phyloP scores from a whole-genome alignment of 2,329 filamentous ascomycete species.

The Bertia moriformis region DNA sequence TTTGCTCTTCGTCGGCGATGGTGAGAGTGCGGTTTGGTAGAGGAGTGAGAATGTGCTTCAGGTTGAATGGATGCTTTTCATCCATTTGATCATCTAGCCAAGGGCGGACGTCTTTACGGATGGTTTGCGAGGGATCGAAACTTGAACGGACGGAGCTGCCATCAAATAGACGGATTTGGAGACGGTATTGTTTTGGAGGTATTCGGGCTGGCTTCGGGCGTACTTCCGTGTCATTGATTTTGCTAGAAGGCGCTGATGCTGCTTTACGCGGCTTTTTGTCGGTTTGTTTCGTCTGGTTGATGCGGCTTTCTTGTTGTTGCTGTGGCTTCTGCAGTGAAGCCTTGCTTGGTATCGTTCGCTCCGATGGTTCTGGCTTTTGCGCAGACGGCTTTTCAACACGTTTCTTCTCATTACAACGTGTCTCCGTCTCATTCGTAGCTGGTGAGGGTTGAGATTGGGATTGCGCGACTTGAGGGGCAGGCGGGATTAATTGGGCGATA shows the following conservation, averaged over 20 bases:
- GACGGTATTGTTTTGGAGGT: conserved; percentile 27
- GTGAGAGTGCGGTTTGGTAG: conserved; percentile 62
- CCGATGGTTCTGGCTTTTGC: too few relatives aligned
- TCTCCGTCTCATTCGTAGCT: neutral
- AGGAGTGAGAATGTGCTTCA: conserved; percentile 72
- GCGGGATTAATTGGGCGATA: too few relatives aligned
- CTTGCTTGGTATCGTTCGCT: neutral
- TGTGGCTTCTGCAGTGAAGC: neutral
- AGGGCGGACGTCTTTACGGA: conserved; percentile 51
- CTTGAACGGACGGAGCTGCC: conserved; percentile 63
- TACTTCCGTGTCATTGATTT: conserved; percentile 13
- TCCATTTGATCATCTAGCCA: conserved; percentile 62
- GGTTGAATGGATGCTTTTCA: conserved; percentile 55
- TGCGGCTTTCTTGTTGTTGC: neutral
- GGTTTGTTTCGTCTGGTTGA: conserved; percentile 2
- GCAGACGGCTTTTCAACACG: too few relatives aligned
- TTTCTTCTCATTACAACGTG: too few relatives aligned
- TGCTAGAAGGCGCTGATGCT: conserved; percentile 8
- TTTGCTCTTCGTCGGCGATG: conserved; percentile 57
- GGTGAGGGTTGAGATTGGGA: neutral
- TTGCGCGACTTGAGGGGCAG: neutral
- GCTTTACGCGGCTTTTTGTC: conserved; percentile 6
- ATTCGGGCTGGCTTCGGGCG: conserved; percentile 5
- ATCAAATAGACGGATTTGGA: conserved; percentile 74
- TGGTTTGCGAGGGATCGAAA: conserved; percentile 50